Percentiles rank a stretch among this genome's conserved stretches.
These are phyloP conservation scores for Fusarium camptoceras DNA, from an alignment of 2,329 filamentous ascomycete genomes.

Conservation along the genomic window DNA sequence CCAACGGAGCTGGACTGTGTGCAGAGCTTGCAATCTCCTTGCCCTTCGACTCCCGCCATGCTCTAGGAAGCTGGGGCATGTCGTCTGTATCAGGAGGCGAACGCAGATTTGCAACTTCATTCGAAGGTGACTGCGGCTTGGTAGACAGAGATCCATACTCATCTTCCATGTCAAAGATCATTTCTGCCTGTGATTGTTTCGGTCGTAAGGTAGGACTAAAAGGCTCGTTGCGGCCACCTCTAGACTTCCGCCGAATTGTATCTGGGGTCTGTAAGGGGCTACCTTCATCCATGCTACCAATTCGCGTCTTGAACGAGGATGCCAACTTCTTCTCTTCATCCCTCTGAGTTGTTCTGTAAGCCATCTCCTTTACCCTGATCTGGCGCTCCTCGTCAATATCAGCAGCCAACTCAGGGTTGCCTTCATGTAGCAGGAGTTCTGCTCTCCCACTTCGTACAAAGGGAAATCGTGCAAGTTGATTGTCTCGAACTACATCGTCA, in stretches of 20 bases:
- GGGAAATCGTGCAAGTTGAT: slow-evolving; percentile 82
- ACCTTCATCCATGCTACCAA: slow-evolving; percentile 74
- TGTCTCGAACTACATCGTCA: slow-evolving; percentile 81
- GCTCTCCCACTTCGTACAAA: slow-evolving; percentile 81
- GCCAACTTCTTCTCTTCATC: slow-evolving; percentile 74
- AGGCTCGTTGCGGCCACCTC: slow-evolving; percentile 63
- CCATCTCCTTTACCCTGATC: slow-evolving; percentile 80
- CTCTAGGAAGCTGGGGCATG: slow-evolving; percentile 48
- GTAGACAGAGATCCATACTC: slow-evolving; percentile 60
- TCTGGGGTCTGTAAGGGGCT: slow-evolving; percentile 57
- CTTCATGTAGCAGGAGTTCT: slow-evolving; percentile 73
- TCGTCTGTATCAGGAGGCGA: slow-evolving; percentile 45
- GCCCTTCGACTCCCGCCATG: slow-evolving; percentile 49
- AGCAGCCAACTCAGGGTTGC: slow-evolving; percentile 70
- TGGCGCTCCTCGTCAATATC: slow-evolving; percentile 77
- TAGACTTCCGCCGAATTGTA: slow-evolving; percentile 60
- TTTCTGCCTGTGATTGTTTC: slow-evolving; percentile 76
- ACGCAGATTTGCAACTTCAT: slow-evolving; percentile 31
- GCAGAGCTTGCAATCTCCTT: slow-evolving; percentile 36
- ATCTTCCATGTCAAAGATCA: slow-evolving; percentile 97
- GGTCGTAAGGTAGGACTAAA: slow-evolving; percentile 76
- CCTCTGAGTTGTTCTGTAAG: slow-evolving; percentile 70
- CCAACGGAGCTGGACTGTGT: slow-evolving; percentile 25
- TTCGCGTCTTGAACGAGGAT: slow-evolving; percentile 69
- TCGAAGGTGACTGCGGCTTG: slow-evolving; percentile 47